Conservation (phyloP, 2,329 filamentous ascomycete species). For the Pseudophaeomoniella oleicola region DNA sequence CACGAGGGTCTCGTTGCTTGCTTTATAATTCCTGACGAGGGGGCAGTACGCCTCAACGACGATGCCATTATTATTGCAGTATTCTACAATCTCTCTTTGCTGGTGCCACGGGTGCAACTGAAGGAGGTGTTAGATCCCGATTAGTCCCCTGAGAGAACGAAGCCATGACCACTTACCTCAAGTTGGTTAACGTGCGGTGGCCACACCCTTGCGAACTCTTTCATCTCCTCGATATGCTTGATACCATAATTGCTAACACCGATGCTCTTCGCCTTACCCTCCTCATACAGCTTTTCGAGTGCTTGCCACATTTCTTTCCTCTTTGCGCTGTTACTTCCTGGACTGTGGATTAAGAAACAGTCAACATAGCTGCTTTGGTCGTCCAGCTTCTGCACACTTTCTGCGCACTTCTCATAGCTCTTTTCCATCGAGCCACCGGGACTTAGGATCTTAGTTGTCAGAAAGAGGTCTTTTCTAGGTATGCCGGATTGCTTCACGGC, state of each 20-base stretch:
- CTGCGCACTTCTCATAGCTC: conserved; percentile 43
- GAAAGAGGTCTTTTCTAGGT: conserved; percentile 44
- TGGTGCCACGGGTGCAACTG: conserved; percentile 62
- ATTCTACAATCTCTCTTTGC: conserved; percentile 43
- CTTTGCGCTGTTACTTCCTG: conserved; percentile 38
- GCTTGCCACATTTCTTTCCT: conserved; percentile 52
- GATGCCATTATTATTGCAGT: conserved; percentile 37
- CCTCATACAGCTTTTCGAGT: conserved; percentile 45
- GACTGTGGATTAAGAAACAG: conserved; percentile 55
- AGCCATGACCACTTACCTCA: conserved; percentile 36
- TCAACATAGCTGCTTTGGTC: conserved; percentile 49
- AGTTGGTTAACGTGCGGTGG: conserved; percentile 63
- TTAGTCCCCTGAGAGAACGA: conserved; percentile 18
- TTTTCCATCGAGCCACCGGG: conserved; percentile 38
- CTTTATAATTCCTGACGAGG: conserved; percentile 53
- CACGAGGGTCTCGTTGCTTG: conserved; percentile 51
- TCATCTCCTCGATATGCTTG: conserved; percentile 54
- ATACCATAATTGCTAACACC: conserved; percentile 61
- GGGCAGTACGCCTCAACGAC: conserved; percentile 39
- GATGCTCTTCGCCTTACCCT: conserved; percentile 49
- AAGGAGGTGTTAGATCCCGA: conserved; percentile 11
- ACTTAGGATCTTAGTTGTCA: conserved; percentile 56
- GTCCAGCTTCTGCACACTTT: conserved; percentile 48
- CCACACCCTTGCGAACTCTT: conserved; percentile 47
- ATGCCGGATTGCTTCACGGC: conserved; percentile 45